Conservation (phyloP, 257 asterid species). For the Jaltomata sinuosa region DNA sequence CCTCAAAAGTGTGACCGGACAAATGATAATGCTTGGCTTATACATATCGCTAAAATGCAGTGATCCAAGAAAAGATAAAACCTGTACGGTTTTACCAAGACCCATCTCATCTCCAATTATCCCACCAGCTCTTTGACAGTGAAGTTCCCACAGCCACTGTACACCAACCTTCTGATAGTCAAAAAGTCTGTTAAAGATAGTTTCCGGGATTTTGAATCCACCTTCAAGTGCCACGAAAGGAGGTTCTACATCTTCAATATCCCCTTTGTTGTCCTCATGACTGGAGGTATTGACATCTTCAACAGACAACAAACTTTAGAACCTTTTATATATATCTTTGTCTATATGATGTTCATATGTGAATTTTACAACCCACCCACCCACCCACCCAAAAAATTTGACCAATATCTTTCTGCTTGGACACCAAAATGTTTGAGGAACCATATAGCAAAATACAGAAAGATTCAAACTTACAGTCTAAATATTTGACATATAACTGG, state of each 20-base stretch:
- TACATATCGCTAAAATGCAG: slow-evolving; percentile 83
- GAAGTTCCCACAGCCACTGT: slow-evolving; percentile 99
- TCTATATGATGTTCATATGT: neutral
- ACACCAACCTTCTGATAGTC: slow-evolving; percentile 99
- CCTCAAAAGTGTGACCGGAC: slow-evolving; percentile 87
- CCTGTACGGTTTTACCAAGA: slow-evolving; percentile 93
- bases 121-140: slow-evolving; percentile 96
- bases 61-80: slow-evolving; percentile 82
- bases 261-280: slow-evolving; percentile 50
- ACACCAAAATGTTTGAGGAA: neutral
- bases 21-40: slow-evolving; percentile 83
- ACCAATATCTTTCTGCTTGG: neutral
- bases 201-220: slow-evolving; percentile 76
- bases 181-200: slow-evolving; percentile 55
- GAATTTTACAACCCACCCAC: neutral
- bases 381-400: neutral
- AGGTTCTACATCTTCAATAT: slow-evolving; percentile 37
- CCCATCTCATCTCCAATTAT: slow-evolving; percentile 99
- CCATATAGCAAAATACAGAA: neutral
- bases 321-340: neutral
- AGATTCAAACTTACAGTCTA: neutral
- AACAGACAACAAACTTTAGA: neutral
- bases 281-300: slow-evolving; percentile 50
- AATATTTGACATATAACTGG: neutral
- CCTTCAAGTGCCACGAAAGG: slow-evolving; percentile 83